These are phyloP conservation scores for Endocarpon pusillum DNA, from an alignment of 495 filamentous ascomycete species.

Conservation along the genomic window DNA sequence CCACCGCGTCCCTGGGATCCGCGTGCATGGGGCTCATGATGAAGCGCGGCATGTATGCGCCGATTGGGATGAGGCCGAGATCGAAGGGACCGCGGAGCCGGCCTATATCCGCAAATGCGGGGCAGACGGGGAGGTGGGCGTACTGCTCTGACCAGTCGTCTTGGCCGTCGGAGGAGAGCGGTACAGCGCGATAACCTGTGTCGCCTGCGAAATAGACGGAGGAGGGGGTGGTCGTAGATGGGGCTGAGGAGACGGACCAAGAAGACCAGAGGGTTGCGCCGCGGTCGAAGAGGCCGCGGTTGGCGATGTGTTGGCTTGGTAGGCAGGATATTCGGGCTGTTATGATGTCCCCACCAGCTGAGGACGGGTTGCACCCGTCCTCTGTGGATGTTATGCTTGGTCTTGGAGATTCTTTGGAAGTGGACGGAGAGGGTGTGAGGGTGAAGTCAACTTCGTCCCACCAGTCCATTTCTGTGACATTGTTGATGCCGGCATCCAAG, in stretches of 20 bases:
- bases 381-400: conserved; percentile 11
- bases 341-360: conserved; percentile 29
- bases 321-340: conserved; percentile 63
- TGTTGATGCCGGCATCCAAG: conserved; percentile 40
- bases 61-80: conserved; percentile 86
- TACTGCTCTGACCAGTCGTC: conserved; percentile 63
- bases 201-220: conserved; percentile 64
- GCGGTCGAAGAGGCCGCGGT: conserved; percentile 49
- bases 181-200: conserved; percentile 73
- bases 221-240: conserved; percentile 33
- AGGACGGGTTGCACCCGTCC: conserved; percentile 4
- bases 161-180: conserved; percentile 38
- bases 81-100: conserved; percentile 73
- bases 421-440: conserved; percentile 16
- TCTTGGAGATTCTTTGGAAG: conserved; percentile 6
- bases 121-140: conserved; percentile 52
- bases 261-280: conserved; percentile 69
- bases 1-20: conserved; percentile 73
- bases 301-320: conserved; percentile 72
- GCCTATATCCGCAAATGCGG: conserved; percentile 79
- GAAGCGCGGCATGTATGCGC: conserved; percentile 69
- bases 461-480: conserved; percentile 87
- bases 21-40: conserved; percentile 70
- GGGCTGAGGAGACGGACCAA: conserved; percentile 63
- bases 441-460: conserved; percentile 71